A percentile compares a stretch with the other conserved stretches of the same genome.
Conservation (phyloP, 1,139 yeast species). For the Debaryomyces psychrophilus region DNA sequence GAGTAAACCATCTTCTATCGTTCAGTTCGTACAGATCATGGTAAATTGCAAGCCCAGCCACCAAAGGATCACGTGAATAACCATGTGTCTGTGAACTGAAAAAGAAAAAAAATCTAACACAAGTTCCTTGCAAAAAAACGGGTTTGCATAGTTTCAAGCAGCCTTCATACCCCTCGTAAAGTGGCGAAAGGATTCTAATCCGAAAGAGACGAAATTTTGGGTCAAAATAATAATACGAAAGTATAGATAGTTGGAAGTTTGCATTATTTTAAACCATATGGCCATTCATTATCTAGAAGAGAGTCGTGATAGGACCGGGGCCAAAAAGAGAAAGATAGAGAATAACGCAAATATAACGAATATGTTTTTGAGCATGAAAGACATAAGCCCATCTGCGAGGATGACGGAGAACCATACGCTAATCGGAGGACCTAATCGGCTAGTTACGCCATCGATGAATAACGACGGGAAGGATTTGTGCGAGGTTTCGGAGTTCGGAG, state of each 20-base stretch:
- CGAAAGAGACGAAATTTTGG: not conserved
- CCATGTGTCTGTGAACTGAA: not conserved
- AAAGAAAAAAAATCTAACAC: constrained; percentile 1
- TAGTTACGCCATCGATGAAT: constrained; percentile 1
- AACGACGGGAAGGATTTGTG: not conserved
- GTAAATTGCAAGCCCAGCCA: not conserved
- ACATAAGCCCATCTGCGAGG: not conserved
- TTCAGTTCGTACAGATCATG: not conserved
- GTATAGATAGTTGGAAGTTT: not conserved
- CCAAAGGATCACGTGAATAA: not conserved
- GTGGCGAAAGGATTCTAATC: not conserved
- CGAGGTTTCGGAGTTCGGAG: not conserved
- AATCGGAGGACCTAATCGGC: not conserved
- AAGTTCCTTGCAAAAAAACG: constrained; percentile 1
- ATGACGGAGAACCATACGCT: not conserved
- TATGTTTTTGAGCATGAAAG: not conserved
- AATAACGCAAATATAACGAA: not conserved
- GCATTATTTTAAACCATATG: not conserved
- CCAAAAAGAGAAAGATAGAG: constrained; percentile 1
- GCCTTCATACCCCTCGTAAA: not conserved
- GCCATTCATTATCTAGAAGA: constrained; percentile 2
- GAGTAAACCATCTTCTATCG: not conserved
- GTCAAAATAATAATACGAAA: not conserved
- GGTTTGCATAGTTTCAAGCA: not conserved
- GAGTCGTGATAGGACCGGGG: not conserved